These are phyloP conservation scores for Magnolia kwangsiensis DNA, from an alignment of 164 flowering plant genomes.

Conservation along the genomic window DNA sequence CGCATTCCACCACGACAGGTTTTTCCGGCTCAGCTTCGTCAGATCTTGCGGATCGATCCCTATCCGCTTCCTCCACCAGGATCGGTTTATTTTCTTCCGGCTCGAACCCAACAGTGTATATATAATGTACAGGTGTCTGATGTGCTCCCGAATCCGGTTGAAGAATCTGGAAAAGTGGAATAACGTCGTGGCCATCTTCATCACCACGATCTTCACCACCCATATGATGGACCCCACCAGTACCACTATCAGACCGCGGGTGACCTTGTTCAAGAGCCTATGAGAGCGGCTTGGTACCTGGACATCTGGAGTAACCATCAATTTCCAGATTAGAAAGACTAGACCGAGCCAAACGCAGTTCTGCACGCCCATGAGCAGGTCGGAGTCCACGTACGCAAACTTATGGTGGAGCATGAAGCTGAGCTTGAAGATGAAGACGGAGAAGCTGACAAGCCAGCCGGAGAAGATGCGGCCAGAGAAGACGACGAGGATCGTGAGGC, in stretches of 20 bases:
- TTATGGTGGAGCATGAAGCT: no score
- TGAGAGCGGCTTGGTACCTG: no score
- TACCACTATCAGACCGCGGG: no score
- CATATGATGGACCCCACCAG: no score
- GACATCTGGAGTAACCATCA: no score
- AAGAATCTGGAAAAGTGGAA: constrained; percentile 41
- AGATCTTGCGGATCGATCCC: constrained; percentile 5
- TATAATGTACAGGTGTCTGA: constrained; percentile 54
- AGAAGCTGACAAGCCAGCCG: no score
- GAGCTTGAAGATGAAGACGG: no score
- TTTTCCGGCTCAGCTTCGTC: constrained; percentile 32
- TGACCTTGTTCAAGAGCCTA: no score
- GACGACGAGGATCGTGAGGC: no score
- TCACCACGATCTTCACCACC: no score
- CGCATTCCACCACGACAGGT: neutral
- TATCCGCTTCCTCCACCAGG: constrained; percentile 35
- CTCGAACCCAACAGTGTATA: constrained; percentile 37
- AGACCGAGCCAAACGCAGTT: constrained; percentile 62
- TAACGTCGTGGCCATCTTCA: no score
- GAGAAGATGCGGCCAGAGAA: no score
- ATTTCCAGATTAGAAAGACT: constrained; percentile 39
- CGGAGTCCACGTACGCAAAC: constrained; percentile 67
- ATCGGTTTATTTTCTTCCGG: constrained; percentile 28
- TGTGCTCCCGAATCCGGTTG: constrained; percentile 50
- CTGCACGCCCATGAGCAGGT: constrained; percentile 58